phyloP scores from a whole-genome alignment of 1,284 basidiomycete genomes.

The Leccinum solheimii region DNA sequence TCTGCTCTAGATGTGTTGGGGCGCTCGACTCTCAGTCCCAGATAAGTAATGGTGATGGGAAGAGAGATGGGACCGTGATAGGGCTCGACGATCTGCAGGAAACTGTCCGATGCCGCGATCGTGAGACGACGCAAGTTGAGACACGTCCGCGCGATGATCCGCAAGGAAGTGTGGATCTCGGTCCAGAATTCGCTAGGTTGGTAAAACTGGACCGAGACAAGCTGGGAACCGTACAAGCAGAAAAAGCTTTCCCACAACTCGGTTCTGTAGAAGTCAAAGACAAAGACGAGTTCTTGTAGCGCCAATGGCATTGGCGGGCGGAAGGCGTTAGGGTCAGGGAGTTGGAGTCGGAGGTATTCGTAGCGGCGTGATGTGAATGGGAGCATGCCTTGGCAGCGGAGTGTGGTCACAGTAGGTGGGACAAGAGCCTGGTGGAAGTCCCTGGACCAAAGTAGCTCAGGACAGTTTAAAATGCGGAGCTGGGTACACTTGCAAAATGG shows the following conservation, averaged over 20 bases:
- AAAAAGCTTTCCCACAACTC: conserved; percentile 16
- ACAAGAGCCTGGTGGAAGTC: neutral
- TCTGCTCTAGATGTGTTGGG: conserved; percentile 11
- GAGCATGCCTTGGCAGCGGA: conserved; percentile 6
- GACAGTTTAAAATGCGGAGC: conserved; percentile 25
- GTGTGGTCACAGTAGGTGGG: conserved; percentile 23
- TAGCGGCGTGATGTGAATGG: neutral
- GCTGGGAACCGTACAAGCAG: conserved; percentile 14
- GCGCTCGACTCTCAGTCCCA: conserved; percentile 16
- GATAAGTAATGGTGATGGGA: conserved; percentile 15
- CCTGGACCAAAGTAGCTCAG: conserved; percentile 14
- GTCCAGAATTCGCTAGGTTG: neutral
- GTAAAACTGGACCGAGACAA: conserved; percentile 19
- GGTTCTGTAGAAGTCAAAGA: neutral
- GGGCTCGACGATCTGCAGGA: neutral
- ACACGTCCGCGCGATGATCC: conserved; percentile 16
- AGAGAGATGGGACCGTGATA: conserved; percentile 9
- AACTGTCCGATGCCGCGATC: conserved; percentile 11
- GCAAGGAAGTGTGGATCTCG: neutral
- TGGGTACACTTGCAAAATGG: conserved; percentile 18
- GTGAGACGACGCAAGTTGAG: conserved; percentile 24
- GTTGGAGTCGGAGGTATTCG: neutral
- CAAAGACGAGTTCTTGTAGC: conserved; percentile 25
- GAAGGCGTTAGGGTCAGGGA: neutral
- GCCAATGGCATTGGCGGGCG: conserved; percentile 1